Base-by-base conservation (phyloP, 441 rosid species). In the Populus hybrid region DNA sequence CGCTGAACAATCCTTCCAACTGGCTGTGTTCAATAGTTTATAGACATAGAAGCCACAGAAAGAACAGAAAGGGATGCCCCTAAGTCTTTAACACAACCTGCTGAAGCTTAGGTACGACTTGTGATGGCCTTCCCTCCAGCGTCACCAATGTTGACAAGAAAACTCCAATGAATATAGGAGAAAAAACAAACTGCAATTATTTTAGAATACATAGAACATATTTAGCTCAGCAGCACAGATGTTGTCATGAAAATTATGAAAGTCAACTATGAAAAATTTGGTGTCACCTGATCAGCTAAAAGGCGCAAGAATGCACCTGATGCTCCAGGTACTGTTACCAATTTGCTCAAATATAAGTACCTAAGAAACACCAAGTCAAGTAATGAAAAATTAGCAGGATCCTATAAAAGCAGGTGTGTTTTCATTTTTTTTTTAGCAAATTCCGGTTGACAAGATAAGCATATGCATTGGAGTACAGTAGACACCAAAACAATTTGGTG, bases 91-190 rank as follows among this genome's bases (percentile, higher is more conserved):
- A 78, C 10, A 72, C 23, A 75, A 94, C 97, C 97, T 94, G 98
- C 75, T 90, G 90, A 80, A 94, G 90, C 86, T 89, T 91, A 38
- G 95, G 95, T 53, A 94, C 83, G 82, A 88, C 95, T 78, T 92
- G 73, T 23, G 93, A 84, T 10, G 99, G 97, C 83, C 89, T 87
- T 71, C 99, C 99, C 84, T 95, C 97, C 35, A 93, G 89, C 35
- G 94, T 88, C 80, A 90, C 85, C 81, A 95, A 83, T 1, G 93
- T 80, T 50, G 97, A 87, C 75, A 95, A 86, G 92, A 92, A 90
- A 79, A 93, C 83, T 84, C 97, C 97, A 72, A 95, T 86, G 77
- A 95, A 93, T 18, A 82, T 26, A 8, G 98, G 98, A 82, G 98
- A 74, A 80, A 93, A 95, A 34, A 91, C 35, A 71, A 95, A 92